Evolutionary conservation across 1,284 basidiomycete species (phyloP).

Genomic region (Earliella scabrosa): DNA sequence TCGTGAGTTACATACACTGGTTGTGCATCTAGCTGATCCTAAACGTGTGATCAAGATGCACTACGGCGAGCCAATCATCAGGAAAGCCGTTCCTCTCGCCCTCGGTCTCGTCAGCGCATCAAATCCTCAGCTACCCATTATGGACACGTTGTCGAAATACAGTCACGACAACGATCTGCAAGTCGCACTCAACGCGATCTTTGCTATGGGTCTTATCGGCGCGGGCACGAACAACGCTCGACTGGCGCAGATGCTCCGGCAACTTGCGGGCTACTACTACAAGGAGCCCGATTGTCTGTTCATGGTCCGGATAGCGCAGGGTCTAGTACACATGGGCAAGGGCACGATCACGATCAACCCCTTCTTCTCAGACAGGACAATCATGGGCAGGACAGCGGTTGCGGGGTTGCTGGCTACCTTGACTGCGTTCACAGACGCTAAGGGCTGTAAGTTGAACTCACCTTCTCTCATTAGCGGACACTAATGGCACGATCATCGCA

Average conservation of each 20-base stretch:
- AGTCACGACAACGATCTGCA: conserved; percentile 98
- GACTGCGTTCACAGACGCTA: conserved; percentile 92
- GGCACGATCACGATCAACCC: conserved; percentile 98
- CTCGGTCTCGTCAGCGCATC: conserved; percentile 95
- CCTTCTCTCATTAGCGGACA: too few species aligned
- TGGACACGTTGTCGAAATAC: conserved; percentile 99
- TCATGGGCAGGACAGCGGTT: conserved; percentile 89
- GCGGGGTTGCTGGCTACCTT: conserved; percentile 92
- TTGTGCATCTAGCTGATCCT: not conserved
- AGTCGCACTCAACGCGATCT: conserved; percentile 96
- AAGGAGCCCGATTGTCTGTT: conserved; percentile 98
- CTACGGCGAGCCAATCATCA: conserved; percentile 94
- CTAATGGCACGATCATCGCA: conserved; percentile 34
- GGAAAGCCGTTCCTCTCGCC: conserved; percentile 94
- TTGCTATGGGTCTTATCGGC: conserved; percentile 98
- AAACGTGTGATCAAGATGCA: conserved; percentile 78
- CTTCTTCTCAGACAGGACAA: conserved; percentile 92
- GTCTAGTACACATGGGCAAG: conserved; percentile 98
- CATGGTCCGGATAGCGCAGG: conserved; percentile 96
- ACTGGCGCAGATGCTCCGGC: conserved; percentile 95
- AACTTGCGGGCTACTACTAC: conserved; percentile 95
- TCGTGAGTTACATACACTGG: conserved; percentile 54
- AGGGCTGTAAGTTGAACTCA: conserved; percentile 72
- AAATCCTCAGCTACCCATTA: conserved; percentile 93
- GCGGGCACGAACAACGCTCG: conserved; percentile 99